Evolutionary conservation across 2,329 filamentous ascomycete genomes (phyloP).

Genomic region (Tolypocladium tropicale): DNA sequence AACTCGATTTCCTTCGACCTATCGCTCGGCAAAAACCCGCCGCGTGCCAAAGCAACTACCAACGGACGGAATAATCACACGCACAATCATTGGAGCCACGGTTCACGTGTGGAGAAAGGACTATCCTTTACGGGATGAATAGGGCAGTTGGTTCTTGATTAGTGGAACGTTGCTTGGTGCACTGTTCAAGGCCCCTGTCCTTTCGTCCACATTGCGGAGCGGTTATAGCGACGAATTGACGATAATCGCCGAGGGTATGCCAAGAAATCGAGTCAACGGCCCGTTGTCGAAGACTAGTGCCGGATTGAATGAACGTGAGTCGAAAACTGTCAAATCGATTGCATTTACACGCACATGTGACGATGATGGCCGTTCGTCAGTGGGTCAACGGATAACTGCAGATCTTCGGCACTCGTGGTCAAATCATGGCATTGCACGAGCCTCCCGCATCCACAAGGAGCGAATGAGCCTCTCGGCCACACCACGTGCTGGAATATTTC

Average conservation of each 20-base stretch:
- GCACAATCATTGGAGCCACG: neutral
- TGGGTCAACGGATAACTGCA: neutral
- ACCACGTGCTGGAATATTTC: neutral
- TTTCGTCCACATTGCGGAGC: neutral
- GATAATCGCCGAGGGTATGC: neutral
- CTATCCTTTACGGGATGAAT: neutral
- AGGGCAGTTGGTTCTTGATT: neutral
- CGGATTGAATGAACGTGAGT: neutral
- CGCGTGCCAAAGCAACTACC: neutral
- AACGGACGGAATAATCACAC: too few relatives aligned
- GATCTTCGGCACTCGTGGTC: neutral
- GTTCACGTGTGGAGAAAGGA: neutral
- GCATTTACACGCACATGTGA: neutral
- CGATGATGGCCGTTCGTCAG: neutral
- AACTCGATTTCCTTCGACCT: neutral
- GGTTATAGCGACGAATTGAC: neutral
- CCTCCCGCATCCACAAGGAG: neutral
- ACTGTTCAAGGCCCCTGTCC: neutral
- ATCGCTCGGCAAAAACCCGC: neutral
- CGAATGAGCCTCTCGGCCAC: neutral
- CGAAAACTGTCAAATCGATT: neutral
- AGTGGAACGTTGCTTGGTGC: neutral
- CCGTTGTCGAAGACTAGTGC: neutral
- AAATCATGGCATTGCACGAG: neutral
- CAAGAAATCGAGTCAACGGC: neutral